These are phyloP conservation scores for Colletotrichum horii DNA, from an alignment of 2,329 filamentous ascomycete genomes.

Conservation along the genomic window DNA sequence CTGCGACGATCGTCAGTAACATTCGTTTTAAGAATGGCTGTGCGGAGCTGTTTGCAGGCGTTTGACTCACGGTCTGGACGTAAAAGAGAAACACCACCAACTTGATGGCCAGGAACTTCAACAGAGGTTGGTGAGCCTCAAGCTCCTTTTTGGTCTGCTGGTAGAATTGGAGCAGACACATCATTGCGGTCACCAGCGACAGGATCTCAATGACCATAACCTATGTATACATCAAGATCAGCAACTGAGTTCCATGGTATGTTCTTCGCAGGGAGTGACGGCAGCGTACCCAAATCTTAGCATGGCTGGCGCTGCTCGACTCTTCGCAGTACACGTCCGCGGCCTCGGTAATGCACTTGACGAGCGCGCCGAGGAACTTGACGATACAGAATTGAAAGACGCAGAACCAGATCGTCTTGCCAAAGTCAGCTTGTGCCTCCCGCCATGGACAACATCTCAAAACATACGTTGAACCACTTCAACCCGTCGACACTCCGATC, in stretches of 20 bases:
- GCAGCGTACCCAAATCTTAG: not conserved
- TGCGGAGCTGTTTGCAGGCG: not conserved
- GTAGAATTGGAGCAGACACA: not conserved
- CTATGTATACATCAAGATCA: not conserved
- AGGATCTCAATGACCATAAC: not conserved
- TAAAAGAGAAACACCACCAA: not conserved
- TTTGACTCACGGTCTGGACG: not conserved
- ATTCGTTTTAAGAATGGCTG: not conserved
- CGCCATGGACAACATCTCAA: not conserved
- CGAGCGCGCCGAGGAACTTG: not conserved
- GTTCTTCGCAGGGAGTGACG: rapidly evolving
- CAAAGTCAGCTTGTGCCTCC: not conserved
- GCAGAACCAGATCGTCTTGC: not conserved
- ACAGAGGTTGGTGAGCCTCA: not conserved
- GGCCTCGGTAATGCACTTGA: not conserved
- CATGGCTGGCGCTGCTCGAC: not conserved
- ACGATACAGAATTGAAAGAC: constrained; percentile 1
- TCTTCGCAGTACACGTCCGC: not conserved
- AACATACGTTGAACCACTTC: not conserved
- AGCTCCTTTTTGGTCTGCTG: not conserved
- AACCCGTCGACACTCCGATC: not conserved
- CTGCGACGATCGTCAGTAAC: not conserved
- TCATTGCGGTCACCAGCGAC: not conserved
- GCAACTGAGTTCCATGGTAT: rapidly evolving
- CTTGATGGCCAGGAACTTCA: constrained; percentile 1